phyloP scores from a whole-genome alignment of 1,284 basidiomycete genomes.

The Ceratobasidium sp. region DNA sequence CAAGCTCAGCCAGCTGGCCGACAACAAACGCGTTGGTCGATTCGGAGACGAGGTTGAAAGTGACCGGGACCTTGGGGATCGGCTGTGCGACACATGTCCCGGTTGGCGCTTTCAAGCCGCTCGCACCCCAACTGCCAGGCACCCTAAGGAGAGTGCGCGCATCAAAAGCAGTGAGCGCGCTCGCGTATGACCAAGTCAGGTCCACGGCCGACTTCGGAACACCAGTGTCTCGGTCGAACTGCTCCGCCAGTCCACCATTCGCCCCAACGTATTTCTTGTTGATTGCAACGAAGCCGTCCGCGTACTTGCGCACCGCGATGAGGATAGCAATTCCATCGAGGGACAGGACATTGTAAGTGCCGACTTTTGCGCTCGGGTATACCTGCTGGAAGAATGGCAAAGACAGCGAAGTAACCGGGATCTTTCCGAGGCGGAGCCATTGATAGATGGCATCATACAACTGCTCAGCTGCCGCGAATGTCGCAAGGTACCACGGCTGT shows the following conservation, averaged over 20 bases:
- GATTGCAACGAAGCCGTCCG: conserved; percentile 50
- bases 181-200: conserved; percentile 45
- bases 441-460: conserved; percentile 50
- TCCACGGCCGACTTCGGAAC: conserved; percentile 48
- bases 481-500: conserved; percentile 50
- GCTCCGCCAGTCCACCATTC: conserved; percentile 41
- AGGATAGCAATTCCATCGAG: conserved; percentile 44
- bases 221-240: conserved; percentile 45
- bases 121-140: conserved; percentile 33
- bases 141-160: conserved; percentile 47
- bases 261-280: conserved; percentile 45
- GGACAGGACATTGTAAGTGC: conserved; percentile 47
- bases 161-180: conserved; percentile 47
- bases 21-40: conserved; percentile 72
- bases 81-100: conserved; percentile 64
- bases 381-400: conserved; percentile 50
- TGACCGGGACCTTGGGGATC: conserved; percentile 58
- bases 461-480: conserved; percentile 51
- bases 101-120: conserved; percentile 53
- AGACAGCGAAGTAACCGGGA: conserved; percentile 50
- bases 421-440: conserved; percentile 56
- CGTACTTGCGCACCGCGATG: conserved; percentile 46
- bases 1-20: conserved; percentile 70
- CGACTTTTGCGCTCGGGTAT: conserved; percentile 31
- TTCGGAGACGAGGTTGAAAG: conserved; percentile 36